These are phyloP conservation scores for Aspergillus tamarii DNA, from an alignment of 2,329 filamentous ascomycete species.

Conservation along the genomic window DNA sequence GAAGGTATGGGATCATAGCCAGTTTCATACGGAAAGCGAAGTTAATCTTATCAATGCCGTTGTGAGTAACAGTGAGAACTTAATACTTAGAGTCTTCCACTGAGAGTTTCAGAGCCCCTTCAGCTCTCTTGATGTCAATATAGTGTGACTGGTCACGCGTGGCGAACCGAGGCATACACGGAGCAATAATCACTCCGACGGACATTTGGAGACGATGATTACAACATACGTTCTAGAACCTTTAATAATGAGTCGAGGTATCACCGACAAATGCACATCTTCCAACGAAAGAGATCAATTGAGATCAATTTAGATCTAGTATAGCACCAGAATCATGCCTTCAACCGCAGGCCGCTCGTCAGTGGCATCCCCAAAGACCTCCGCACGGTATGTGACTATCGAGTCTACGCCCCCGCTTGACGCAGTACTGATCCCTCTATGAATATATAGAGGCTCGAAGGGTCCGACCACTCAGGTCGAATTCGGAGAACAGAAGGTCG, in stretches of 20 bases:
- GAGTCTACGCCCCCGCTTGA: not conserved
- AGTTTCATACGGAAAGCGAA: too few relatives aligned
- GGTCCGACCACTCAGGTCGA: not conserved
- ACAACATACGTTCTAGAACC: not conserved
- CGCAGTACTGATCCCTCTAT: not conserved
- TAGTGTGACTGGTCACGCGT: not conserved
- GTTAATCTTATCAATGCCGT: too few relatives aligned
- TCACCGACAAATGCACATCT: not conserved
- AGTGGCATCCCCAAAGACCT: not conserved
- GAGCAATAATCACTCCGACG: not conserved
- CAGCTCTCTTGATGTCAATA: too few relatives aligned
- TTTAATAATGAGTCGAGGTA: not conserved
- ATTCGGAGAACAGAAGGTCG: not conserved
- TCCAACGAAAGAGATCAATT: not conserved
- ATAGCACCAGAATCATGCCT: not conserved
- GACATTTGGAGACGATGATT: not conserved
- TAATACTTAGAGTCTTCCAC: too few relatives aligned
- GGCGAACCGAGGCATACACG: not conserved
- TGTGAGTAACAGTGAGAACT: too few relatives aligned
- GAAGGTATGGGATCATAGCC: constrained; percentile 14
- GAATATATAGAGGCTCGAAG: not conserved
- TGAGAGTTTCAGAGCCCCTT: too few relatives aligned
- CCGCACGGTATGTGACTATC: not conserved
- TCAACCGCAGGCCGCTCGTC: not conserved
- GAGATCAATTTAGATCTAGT: not conserved